Conservation (phyloP, 2,329 filamentous ascomycete species). For the Lachnellula arida region DNA sequence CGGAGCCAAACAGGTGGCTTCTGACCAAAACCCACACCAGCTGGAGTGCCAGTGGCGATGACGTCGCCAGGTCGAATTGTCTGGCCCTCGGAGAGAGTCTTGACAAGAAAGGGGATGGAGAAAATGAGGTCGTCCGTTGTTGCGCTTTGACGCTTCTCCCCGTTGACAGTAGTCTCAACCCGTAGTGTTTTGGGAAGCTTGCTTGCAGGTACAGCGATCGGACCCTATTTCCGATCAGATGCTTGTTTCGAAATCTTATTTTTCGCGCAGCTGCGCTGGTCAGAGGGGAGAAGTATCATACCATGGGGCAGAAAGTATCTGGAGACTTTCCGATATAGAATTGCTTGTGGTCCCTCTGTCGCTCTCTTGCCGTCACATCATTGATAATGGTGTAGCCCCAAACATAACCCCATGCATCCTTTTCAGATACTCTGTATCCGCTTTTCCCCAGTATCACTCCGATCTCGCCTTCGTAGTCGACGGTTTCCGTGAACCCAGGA, state of each 20-base stretch:
- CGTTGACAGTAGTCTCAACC: constrained; percentile 43
- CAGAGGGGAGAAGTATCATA: constrained; percentile 16
- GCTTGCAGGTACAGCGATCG: constrained; percentile 45
- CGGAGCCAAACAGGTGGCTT: constrained; percentile 39
- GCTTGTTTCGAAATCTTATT: too few species aligned
- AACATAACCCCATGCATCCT: constrained; percentile 22
- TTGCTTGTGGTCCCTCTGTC: constrained; percentile 56
- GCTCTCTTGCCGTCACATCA: constrained; percentile 50
- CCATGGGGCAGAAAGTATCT: constrained; percentile 53
- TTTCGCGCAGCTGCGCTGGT: too few species aligned
- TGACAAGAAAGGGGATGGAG: constrained; percentile 42
- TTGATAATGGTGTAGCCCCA: constrained; percentile 48
- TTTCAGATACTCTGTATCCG: constrained; percentile 36
- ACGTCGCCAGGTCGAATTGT: constrained; percentile 48
- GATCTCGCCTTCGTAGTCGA: constrained; percentile 49
- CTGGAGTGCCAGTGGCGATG: constrained; percentile 45
- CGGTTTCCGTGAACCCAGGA: constrained; percentile 43
- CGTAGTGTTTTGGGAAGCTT: constrained; percentile 39
- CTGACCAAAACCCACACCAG: constrained; percentile 44
- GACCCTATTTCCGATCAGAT: constrained; percentile 35
- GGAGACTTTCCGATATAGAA: constrained; percentile 54
- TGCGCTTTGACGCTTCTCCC: constrained; percentile 44
- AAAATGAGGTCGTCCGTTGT: constrained; percentile 48
- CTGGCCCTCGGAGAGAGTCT: constrained; percentile 44
- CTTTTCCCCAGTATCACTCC: constrained; percentile 50